Conservation (phyloP, 2,329 filamentous ascomycete species). For the Monilinia laxa region DNA sequence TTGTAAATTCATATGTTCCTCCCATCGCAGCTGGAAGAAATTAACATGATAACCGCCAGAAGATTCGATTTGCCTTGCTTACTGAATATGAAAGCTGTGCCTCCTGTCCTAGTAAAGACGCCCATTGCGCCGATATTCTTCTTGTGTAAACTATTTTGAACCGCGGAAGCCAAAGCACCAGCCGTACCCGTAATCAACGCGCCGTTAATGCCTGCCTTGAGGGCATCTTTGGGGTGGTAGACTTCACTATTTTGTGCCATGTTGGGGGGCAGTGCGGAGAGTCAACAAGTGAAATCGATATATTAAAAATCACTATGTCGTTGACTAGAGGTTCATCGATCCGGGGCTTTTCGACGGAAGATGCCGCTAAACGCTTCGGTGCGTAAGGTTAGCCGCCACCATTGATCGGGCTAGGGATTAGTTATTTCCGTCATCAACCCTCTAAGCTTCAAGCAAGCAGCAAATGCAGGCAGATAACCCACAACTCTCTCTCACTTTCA, state of each 20-base stretch:
- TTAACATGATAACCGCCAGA: slow-evolving; percentile 23
- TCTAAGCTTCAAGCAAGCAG: slow-evolving; percentile 5
- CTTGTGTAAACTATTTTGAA: slow-evolving; percentile 84
- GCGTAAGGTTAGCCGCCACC: slow-evolving; percentile 1
- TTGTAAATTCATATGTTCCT: slow-evolving; percentile 65
- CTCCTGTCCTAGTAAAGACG: slow-evolving; percentile 75
- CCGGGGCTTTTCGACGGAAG: slow-evolving; percentile 16
- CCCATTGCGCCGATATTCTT: slow-evolving; percentile 78
- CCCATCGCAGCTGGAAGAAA: slow-evolving; percentile 60
- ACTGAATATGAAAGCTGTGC: slow-evolving; percentile 69
- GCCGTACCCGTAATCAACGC: slow-evolving; percentile 63
- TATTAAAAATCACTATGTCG: slow-evolving; percentile 22
- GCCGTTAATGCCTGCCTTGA: slow-evolving; percentile 64
- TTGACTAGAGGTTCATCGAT: slow-evolving; percentile 23
- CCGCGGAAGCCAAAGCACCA: slow-evolving; percentile 70
- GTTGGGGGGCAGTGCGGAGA: slow-evolving; percentile 32
- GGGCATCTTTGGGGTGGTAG: slow-evolving; percentile 74
- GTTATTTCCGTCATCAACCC: slow-evolving; percentile 15
- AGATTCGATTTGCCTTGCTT: slow-evolving; percentile 16
- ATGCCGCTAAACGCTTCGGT: slow-evolving; percentile 21
- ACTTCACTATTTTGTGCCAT: slow-evolving; percentile 52
- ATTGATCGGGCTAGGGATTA: neutral
- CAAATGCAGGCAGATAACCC: slow-evolving; percentile 8
- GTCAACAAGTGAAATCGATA: neutral
- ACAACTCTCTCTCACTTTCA: neutral